Conservation (phyloP, 257 asterid genomes). For the Cinchona pubescens region DNA sequence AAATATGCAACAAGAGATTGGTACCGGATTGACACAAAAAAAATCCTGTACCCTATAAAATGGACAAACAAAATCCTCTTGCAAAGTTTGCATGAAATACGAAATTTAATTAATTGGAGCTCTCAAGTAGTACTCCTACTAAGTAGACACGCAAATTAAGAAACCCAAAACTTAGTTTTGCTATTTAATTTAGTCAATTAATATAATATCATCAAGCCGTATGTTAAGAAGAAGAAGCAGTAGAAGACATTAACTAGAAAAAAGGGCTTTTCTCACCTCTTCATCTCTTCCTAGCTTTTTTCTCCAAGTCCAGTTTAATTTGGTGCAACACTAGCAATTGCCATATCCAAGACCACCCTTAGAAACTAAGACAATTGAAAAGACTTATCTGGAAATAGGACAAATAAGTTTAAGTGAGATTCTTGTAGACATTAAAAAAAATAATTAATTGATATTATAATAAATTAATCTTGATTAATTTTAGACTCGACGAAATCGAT, state of each 20-base stretch:
- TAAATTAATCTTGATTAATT: no score
- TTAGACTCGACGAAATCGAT: no score
- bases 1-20: no score
- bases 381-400: neutral
- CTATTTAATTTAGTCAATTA: neutral
- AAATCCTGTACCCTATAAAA: no score
- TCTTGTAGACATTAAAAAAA: no score
- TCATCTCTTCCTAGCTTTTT: neutral
- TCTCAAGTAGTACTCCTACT: no score
- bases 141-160: neutral
- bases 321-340: neutral
- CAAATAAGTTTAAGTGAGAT: neutral
- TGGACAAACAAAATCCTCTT: neutral
- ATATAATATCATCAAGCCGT: neutral
- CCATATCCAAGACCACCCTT: neutral
- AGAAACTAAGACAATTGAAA: neutral
- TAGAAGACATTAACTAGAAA: neutral
- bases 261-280: slow-evolving; percentile 8
- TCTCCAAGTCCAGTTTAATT: neutral
- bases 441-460: no score
- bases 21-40: no score
- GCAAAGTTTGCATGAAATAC: neutral
- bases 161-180: neutral
- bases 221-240: neutral
- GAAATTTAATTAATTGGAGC: neutral